Evolutionary conservation across 371 early-diverging fungal genomes (phyloP).

Genomic region (Mucor saturninus): DNA sequence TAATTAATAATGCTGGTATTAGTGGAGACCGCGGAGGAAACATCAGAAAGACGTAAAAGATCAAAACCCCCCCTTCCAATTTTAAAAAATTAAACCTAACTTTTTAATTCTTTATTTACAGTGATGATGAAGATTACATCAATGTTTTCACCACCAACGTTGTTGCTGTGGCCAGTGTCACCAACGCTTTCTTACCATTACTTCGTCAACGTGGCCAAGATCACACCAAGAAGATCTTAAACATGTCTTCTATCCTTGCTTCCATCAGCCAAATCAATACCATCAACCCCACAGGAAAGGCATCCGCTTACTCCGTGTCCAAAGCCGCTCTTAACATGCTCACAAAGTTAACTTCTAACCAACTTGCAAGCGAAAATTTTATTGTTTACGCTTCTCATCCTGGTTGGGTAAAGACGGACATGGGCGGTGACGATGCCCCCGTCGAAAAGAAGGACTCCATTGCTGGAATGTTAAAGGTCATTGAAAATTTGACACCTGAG

Average conservation of each 20-base stretch:
- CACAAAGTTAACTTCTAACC: conserved; percentile 16
- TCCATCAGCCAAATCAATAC: conserved; percentile 9
- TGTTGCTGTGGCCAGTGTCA: conserved; percentile 13
- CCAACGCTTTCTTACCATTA: conserved; percentile 27
- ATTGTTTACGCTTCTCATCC: conserved; percentile 28
- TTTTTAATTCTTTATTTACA: not conserved
- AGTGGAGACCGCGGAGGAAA: not conserved
- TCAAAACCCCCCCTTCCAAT: too few species aligned
- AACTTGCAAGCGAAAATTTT: conserved; percentile 25
- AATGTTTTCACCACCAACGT: conserved; percentile 28
- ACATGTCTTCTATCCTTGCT: conserved; percentile 28
- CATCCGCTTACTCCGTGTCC: conserved; percentile 24
- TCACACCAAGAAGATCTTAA: conserved; percentile 27
- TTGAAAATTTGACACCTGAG: conserved; percentile 12
- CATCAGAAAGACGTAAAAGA: not conserved
- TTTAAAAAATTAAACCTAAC: not conserved
- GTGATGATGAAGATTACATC: conserved; percentile 4
- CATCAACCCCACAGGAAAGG: not conserved
- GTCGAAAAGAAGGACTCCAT: conserved; percentile 16
- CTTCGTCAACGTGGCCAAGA: conserved; percentile 29
- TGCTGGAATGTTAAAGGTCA: conserved; percentile 7
- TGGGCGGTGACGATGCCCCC: conserved; percentile 22
- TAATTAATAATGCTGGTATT: conserved; percentile 47
- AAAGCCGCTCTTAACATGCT: conserved; percentile 32
- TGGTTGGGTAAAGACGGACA: conserved; percentile 31